A percentile compares a stretch with the other conserved stretches of the same genome.
These are phyloP conservation scores for Geosmithia morbida DNA, from an alignment of 2,329 filamentous ascomycete species.

Conservation along the genomic window DNA sequence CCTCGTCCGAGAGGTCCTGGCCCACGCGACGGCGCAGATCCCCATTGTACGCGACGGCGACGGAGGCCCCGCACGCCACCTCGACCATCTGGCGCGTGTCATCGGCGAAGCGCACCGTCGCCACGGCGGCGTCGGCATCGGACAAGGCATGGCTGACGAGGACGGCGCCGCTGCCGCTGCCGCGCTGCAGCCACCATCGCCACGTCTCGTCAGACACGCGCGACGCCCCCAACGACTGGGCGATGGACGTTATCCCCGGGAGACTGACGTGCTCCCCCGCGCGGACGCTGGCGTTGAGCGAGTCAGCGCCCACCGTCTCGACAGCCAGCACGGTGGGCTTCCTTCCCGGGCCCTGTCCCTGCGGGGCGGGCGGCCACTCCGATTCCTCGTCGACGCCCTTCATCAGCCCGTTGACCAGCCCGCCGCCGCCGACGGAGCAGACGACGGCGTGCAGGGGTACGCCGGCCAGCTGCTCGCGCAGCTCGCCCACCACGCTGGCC, in stretches of 20 bases:
- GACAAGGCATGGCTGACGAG: slow-evolving; percentile 20
- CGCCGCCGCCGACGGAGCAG: slow-evolving; percentile 70
- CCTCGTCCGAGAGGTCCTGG: slow-evolving; percentile 31
- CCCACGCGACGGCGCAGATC: slow-evolving; percentile 47
- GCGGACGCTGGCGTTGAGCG: slow-evolving; percentile 46
- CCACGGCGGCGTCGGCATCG: slow-evolving; percentile 61
- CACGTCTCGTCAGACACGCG: slow-evolving; percentile 56
- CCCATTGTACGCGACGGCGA: slow-evolving; percentile 54
- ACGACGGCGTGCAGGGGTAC: slow-evolving; percentile 52
- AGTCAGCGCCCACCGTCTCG: slow-evolving; percentile 63
- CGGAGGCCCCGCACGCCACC: slow-evolving; percentile 67
- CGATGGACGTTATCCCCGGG: slow-evolving; percentile 58
- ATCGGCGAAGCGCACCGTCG: slow-evolving; percentile 62
- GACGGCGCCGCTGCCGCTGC: slow-evolving; percentile 10
- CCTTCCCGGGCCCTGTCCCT: not conserved
- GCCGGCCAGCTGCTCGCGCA: slow-evolving; percentile 24
- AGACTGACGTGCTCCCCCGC: slow-evolving; percentile 46
- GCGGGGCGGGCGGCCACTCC: slow-evolving; percentile 18
- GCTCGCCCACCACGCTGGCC: slow-evolving; percentile 39
- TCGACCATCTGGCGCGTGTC: slow-evolving; percentile 75
- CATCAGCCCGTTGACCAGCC: slow-evolving; percentile 63
- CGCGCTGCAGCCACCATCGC: slow-evolving; percentile 40
- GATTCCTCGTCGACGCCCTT: slow-evolving; percentile 46
- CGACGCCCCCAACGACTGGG: slow-evolving; percentile 59
- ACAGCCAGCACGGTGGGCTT: slow-evolving; percentile 49